These are phyloP conservation scores for Cladophialophora carrionii DNA, from an alignment of 2,329 filamentous ascomycete species.

Conservation along the genomic window DNA sequence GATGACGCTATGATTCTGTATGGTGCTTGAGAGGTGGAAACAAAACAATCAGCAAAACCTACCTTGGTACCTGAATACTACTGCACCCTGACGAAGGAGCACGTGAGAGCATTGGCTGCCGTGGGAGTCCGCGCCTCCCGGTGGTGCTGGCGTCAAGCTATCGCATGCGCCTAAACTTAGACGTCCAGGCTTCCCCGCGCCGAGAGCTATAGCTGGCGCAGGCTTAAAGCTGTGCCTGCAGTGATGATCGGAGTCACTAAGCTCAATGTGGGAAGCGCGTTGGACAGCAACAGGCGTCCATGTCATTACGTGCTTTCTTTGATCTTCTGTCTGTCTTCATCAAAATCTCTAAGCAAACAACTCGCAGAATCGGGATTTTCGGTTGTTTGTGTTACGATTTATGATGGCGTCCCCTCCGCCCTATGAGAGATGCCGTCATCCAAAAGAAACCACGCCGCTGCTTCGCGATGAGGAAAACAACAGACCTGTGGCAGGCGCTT, in stretches of 20 bases:
- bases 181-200: not conserved
- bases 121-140: too few relatives aligned
- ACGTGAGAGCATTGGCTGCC: too few relatives aligned
- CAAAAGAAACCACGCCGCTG: constrained; percentile 5
- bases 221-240: constrained; percentile 2
- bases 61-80: too few relatives aligned
- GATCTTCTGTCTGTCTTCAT: not conserved
- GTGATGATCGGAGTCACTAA: not conserved
- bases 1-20: not conserved
- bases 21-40: not conserved
- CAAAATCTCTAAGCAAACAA: not conserved
- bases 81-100: too few relatives aligned
- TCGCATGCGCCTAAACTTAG: too few relatives aligned
- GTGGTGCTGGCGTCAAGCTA: too few relatives aligned
- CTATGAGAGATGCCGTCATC: not conserved
- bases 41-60: too few relatives aligned
- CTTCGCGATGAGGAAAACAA: constrained; percentile 12
- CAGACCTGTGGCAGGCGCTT: not conserved
- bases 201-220: not conserved
- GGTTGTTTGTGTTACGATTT: not conserved
- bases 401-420: constrained; percentile 4
- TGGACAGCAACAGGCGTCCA: not conserved
- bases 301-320: not conserved
- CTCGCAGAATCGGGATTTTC: not conserved
- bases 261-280: not conserved